Base-by-base conservation (phyloP, 495 filamentous ascomycete genomes). In the Penicillium roqueforti region DNA sequence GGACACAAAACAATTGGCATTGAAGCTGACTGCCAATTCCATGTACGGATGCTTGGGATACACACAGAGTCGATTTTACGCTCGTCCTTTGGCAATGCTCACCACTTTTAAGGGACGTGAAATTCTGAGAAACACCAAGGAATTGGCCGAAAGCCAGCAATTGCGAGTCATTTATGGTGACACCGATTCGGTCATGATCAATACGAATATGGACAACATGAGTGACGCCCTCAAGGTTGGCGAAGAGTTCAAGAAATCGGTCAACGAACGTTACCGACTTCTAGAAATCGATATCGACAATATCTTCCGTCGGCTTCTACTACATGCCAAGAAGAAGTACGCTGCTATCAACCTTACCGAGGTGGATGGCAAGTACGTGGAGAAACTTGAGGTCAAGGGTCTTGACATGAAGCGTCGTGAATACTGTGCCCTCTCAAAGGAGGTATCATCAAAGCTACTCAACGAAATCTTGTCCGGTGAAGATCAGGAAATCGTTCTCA, bases 11-110 rank as follows among this genome's bases (percentile, higher is more conserved):
- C 93, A 98, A 69, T 77, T 95, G 64, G 93, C 93, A 28, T 80
- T 98, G 57, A 98, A 98, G 74, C 80, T 97, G 42, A 98, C 93
- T 16, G 93, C 93, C 53, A 98, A 98, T 74, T 97, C 95, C 56
- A 98, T 98, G 93, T 98, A 98, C 70, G 93, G 93, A 51, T 98
- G 93, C 80, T 73, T 98, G 62, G 93, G 93, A 58, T 98, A 97
- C 69, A 90, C 88, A 1, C 90, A 88, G 61, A 97, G 92, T 55
- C 87, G 93, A 34, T 98, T 98, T 76, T 97, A 97, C 64, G 93
- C 93, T 50, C 83, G 93, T 29, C 93, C 93, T 6, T 78, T 98
- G 26, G 93, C 93, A 29, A 88, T 96, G 73, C 89, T 98, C 62
- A 97, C 90, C 4, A 98, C 93, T 8, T 95, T 84, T 73, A 97